Evolutionary conservation across 2,329 filamentous ascomycete genomes (phyloP).

Genomic region (Microthyrium microscopicum): DNA sequence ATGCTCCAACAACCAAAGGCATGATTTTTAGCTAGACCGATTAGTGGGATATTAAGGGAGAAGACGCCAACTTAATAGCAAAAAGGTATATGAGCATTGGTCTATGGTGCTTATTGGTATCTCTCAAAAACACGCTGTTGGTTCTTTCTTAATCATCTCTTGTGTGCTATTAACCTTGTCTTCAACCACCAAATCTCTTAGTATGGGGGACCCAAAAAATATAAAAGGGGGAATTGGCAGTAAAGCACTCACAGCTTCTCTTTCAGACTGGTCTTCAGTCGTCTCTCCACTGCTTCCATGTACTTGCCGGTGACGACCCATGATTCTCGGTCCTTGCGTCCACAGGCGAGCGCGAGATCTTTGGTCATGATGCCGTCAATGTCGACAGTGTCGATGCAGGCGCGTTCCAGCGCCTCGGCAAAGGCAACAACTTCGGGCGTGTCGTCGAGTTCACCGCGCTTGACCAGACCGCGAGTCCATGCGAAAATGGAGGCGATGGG

Average conservation of each 20-base stretch:
- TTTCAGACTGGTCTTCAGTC: slow-evolving; percentile 66
- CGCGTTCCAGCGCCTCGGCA: slow-evolving; percentile 79
- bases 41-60: too few relatives aligned
- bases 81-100: too few relatives aligned
- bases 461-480: slow-evolving; percentile 87
- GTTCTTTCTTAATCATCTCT: too few relatives aligned
- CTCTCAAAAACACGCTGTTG: too few relatives aligned
- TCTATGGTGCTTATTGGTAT: too few relatives aligned
- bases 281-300: slow-evolving; percentile 77
- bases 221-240: too few relatives aligned
- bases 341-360: slow-evolving; percentile 88
- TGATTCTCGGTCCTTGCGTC: slow-evolving; percentile 65
- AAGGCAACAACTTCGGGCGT: slow-evolving; percentile 88
- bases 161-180: too few relatives aligned
- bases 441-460: slow-evolving; percentile 81
- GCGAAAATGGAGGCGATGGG: slow-evolving; percentile 98
- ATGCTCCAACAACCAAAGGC: too few relatives aligned
- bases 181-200: too few relatives aligned
- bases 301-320: slow-evolving; percentile 88
- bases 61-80: too few relatives aligned
- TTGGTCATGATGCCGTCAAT: slow-evolving; percentile 97
- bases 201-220: too few relatives aligned
- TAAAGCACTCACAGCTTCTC: slow-evolving; percentile 48
- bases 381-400: slow-evolving; percentile 88
- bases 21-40: too few relatives aligned